Conservation (phyloP, 495 filamentous ascomycete species). For the Aspergillus nidulans region DNA sequence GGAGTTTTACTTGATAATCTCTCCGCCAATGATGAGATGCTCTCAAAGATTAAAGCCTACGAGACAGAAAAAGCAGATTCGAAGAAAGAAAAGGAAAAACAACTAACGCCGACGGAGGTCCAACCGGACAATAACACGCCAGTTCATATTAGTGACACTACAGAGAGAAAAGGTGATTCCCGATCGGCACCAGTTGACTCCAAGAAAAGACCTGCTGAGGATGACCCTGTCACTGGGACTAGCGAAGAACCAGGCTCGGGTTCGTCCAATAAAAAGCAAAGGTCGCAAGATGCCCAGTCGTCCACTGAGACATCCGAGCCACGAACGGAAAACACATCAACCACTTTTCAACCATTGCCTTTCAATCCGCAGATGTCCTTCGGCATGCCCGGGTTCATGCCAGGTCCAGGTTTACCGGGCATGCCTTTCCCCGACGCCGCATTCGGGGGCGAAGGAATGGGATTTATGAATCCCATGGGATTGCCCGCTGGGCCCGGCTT, state of each 20-base stretch:
- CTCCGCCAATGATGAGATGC: slow-evolving; percentile 69
- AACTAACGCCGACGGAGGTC: slow-evolving; percentile 23
- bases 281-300: slow-evolving; percentile 21
- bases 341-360: slow-evolving; percentile 17
- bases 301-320: slow-evolving; percentile 2
- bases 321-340: slow-evolving; percentile 15
- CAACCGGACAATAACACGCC: slow-evolving; percentile 30
- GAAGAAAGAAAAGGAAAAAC: slow-evolving; percentile 61
- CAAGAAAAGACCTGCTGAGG: slow-evolving; percentile 82
- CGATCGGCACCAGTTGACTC: slow-evolving; percentile 31
- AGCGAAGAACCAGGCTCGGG: slow-evolving; percentile 18
- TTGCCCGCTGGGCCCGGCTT: slow-evolving; percentile 41
- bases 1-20: slow-evolving; percentile 92
- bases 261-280: slow-evolving; percentile 32
- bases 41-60: slow-evolving; percentile 72
- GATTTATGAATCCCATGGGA: slow-evolving; percentile 54
- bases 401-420: slow-evolving; percentile 31
- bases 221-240: slow-evolving; percentile 44
- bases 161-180: slow-evolving; percentile 18
- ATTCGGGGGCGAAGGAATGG: slow-evolving; percentile 38
- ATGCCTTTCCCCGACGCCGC: slow-evolving; percentile 43
- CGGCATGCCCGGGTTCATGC: slow-evolving; percentile 26
- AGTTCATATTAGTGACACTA: slow-evolving; percentile 5
- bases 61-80: slow-evolving; percentile 63
- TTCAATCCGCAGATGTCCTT: slow-evolving; percentile 37